Percentiles rank a stretch among this genome's conserved stretches.
These are phyloP conservation scores for Spatholobus suberectus DNA, from an alignment of 306 rosid species.

Conservation along the genomic window DNA sequence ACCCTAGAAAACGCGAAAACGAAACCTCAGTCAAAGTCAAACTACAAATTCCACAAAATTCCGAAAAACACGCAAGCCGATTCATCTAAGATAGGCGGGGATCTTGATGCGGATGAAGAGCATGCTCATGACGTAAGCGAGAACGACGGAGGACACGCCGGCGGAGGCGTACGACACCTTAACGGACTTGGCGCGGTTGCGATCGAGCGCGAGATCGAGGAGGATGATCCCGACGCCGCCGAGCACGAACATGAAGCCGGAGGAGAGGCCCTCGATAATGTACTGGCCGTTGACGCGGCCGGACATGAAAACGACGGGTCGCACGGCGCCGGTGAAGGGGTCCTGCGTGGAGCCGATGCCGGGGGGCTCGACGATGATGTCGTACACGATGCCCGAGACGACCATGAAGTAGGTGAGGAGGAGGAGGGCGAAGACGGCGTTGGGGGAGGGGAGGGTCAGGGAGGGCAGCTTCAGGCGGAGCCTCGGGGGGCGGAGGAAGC, in stretches of 20 bases:
- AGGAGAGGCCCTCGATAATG: constrained; percentile 87
- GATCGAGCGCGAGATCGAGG: constrained; percentile 83
- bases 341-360: constrained; percentile 94
- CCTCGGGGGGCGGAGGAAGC: constrained; percentile 63
- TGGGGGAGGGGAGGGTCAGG: constrained; percentile 42
- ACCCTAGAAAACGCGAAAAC: constrained; percentile 29
- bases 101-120: constrained; percentile 94
- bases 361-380: constrained; percentile 95
- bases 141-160: constrained; percentile 65
- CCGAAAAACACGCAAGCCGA: not conserved
- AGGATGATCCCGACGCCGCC: constrained; percentile 85
- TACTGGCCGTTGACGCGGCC: constrained; percentile 97
- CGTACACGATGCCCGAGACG: constrained; percentile 93
- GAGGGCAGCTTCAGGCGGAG: constrained; percentile 52
- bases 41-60: constrained; percentile 22
- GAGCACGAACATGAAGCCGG: constrained; percentile 91
- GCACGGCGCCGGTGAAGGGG: constrained; percentile 78
- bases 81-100: constrained; percentile 81
- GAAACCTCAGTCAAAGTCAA: not conserved
- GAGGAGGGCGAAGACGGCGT: constrained; percentile 59
- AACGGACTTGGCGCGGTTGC: constrained; percentile 74
- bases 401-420: constrained; percentile 98
- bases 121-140: constrained; percentile 92
- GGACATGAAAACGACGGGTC: constrained; percentile 83
- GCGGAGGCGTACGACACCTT: constrained; percentile 86